These are phyloP conservation scores for Penicillium vulpinum DNA, from an alignment of 2,329 filamentous ascomycete genomes.

Conservation along the genomic window DNA sequence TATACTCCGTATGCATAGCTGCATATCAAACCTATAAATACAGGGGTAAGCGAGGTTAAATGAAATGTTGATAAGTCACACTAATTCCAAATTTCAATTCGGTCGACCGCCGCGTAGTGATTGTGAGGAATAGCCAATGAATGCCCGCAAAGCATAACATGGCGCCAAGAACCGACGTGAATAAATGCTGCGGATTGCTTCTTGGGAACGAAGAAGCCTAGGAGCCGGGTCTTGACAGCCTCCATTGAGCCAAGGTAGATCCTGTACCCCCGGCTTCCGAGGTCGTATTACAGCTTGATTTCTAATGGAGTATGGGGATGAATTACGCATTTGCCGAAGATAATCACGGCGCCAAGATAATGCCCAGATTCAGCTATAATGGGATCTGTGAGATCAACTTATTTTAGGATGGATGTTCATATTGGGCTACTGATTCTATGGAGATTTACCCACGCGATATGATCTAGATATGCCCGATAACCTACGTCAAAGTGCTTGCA, in stretches of 20 bases:
- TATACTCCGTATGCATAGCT: not conserved
- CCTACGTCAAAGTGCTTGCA: not conserved
- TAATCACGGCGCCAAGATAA: conserved; percentile 2
- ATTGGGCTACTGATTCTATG: not conserved
- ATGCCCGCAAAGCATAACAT: not conserved
- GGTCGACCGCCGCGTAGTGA: not conserved
- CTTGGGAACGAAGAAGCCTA: not conserved
- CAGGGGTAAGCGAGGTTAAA: not conserved
- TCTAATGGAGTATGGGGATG: not conserved
- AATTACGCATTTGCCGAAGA: not conserved
- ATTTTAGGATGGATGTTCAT: not conserved
- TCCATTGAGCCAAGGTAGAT: not conserved
- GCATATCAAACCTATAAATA: not conserved
- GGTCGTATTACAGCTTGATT: not conserved
- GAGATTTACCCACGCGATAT: not conserved
- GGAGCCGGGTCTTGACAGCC: not conserved
- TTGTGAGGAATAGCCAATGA: not conserved
- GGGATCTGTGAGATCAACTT: conserved; percentile 5
- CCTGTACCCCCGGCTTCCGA: not conserved
- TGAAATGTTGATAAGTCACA: not conserved
- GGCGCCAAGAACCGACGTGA: conserved; percentile 4
- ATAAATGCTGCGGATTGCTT: not conserved
- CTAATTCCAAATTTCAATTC: not conserved
- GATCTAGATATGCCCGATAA: too few relatives aligned
- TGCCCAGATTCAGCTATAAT: conserved; percentile 1